phyloP scores from a whole-genome alignment of 495 filamentous ascomycete species.

The Talaromyces ruber region DNA sequence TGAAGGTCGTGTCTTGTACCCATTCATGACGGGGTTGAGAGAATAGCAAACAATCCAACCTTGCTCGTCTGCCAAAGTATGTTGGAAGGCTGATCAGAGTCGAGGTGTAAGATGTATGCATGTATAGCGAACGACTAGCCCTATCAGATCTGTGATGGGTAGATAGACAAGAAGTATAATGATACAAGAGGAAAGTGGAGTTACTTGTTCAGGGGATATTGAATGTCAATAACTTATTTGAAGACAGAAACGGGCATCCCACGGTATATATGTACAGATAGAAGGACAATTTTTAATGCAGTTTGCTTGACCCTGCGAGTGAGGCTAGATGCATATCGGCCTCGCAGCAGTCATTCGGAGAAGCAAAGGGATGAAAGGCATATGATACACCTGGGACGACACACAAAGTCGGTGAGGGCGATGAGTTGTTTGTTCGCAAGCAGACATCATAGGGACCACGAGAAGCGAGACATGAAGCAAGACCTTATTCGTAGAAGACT shows the following conservation, averaged over 20 bases:
- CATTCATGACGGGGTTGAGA: slow-evolving; percentile 6
- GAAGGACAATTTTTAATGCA: not conserved
- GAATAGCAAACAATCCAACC: not conserved
- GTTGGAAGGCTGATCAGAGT: not conserved
- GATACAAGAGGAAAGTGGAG: not conserved
- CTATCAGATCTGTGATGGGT: not conserved
- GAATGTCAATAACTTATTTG: not conserved
- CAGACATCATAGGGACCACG: not conserved
- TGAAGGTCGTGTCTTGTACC: slow-evolving; percentile 4
- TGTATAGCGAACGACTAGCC: not conserved
- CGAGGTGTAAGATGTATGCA: not conserved
- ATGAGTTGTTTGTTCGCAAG: not conserved
- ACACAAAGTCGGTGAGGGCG: not conserved
- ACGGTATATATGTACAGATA: not conserved
- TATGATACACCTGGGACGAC: not conserved
- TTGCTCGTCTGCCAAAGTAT: not conserved
- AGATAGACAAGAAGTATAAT: not conserved
- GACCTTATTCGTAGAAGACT: not conserved
- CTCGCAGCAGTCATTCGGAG: not conserved
- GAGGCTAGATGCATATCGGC: slow-evolving; percentile 3
- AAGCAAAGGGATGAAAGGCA: not conserved
- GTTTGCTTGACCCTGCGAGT: not conserved
- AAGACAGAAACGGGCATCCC: not conserved
- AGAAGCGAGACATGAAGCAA: not conserved
- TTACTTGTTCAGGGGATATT: not conserved